Base-by-base conservation (phyloP, 805 yeast species). In the Candida dendrica region DNA sequence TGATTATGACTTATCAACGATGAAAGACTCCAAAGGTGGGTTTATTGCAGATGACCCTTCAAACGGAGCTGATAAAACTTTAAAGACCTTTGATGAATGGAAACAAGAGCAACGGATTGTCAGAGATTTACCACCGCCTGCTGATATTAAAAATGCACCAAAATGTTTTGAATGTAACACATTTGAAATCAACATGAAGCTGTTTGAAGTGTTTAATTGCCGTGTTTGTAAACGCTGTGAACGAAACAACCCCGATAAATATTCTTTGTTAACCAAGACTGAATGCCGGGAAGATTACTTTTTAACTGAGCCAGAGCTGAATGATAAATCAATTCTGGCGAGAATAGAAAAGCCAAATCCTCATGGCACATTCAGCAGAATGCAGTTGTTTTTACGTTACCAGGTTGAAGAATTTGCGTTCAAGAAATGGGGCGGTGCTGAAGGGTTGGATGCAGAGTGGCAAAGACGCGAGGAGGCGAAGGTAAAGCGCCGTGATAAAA, bases 361-460 rank as follows among this genome's bases (percentile, higher is more conserved):
- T 0, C 96, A 93, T 61, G 80, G 80, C 2, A 84, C 88, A 1
- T 93, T 79, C 63, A 84, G 88, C 39, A 75, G 93, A 56, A 93
- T 93, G 99, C 95, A 90, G 71, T 69, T 93, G 42, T 93, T 81
- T 64, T 63, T 93, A 36, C 68, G 98, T 45, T 84, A 79, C 55
- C 98, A 93, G 55, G 88, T 93, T n/a, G 98, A 93, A 60, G 87
- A 83, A 53, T 86, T 73, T 63, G 95, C 98, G 0, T 86, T 81
- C 66, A 82, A 84, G 56, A 91, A 93, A 63, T 93, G 98, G 99
- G 95, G 93, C 1, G 83, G 95, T 1, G 74, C 81, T 9, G 96
- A 88, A 42, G 88, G 84, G 0, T 63, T 93, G 33, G 99, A 93
- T 60, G 74, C 74, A n/a, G 99, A 93, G 60, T 93, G 95, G 86